Evolutionary conservation across 2,329 filamentous ascomycete genomes (phyloP), one percentile per base, ranked within the genome.

Genomic region (Chaetoscypha palmicola): DNA sequence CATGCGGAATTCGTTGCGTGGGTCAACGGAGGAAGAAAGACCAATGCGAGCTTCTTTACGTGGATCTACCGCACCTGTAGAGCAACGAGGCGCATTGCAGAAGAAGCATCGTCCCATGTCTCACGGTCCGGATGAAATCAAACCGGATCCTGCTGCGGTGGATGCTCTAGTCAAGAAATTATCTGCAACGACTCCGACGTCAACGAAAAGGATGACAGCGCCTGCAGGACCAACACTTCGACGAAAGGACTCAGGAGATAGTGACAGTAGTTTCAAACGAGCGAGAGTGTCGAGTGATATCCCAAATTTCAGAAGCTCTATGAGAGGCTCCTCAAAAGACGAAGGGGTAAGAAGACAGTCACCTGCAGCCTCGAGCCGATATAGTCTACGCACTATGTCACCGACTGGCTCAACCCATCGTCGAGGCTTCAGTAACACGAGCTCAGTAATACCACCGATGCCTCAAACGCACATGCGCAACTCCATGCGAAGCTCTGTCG

Each of bases 201-300:
- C 46, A 21, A 42, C 53, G 5, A 37, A 36, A 33, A 47, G 40
- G 41, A 43, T 33, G 28, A 37, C 42, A 16, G 42, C 48, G 17
- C 39, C 45, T 7, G 35, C 43, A 26, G 43, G 46, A 9, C 52
- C 69, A 10, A 54, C 57, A 4, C 63, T 78, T 7, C 66, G 68
- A 45, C 73, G 81, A 2, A 73, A 68, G 8, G 70, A 67, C 14
- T 85, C 81, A 0, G 78, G 80, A 52, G 81, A 76, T 21, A 87
- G 83, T 56, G 81, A 86, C 34, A 94, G 86, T 65, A 94, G 87
- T 61, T 95, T 95, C 68, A 83, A 77, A 58, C 81, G 86, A 21
- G 65, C 69, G 33, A 74, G 76, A 48, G 66, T 73, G 28, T 60
- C 67, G 40, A 64, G 70, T 33, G 64, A 71, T 28, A 71, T 71